Evolutionary conservation across 441 rosid species (phyloP).

Genomic region (Sinapis alba): DNA sequence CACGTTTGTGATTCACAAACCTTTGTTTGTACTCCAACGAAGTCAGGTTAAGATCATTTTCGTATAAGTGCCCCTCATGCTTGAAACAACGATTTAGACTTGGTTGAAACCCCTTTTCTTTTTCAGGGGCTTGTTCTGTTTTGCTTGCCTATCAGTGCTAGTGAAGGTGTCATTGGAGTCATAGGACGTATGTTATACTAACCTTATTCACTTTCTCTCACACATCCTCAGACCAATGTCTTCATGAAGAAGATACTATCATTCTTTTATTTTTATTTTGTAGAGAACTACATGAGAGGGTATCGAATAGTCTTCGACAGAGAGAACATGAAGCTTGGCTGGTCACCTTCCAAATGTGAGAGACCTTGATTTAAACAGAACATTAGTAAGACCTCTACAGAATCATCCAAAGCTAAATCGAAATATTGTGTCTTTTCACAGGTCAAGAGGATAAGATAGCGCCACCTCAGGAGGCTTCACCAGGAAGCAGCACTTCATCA

Average conservation of each 20-base stretch:
- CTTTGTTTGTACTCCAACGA: slow-evolving; percentile 56
- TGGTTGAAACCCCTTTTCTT: slow-evolving; percentile 4
- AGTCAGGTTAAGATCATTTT: slow-evolving; percentile 30
- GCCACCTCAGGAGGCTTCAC: slow-evolving; percentile 49
- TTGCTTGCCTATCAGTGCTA: slow-evolving; percentile 71
- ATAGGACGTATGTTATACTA: slow-evolving; percentile 59
- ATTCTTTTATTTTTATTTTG: slow-evolving; percentile 21
- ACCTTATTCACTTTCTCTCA: neutral
- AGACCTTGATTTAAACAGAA: slow-evolving; percentile 3
- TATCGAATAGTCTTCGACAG: slow-evolving; percentile 78
- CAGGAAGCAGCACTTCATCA: slow-evolving; percentile 44
- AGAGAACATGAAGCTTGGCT: slow-evolving; percentile 76
- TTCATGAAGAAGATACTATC: neutral
- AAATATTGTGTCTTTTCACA: slow-evolving; percentile 41
- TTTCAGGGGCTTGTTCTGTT: slow-evolving; percentile 51
- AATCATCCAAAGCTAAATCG: neutral
- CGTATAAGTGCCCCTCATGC: neutral
- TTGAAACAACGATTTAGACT: neutral
- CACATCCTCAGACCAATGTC: neutral
- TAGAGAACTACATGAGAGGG: slow-evolving; percentile 88
- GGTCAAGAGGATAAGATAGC: slow-evolving; percentile 58
- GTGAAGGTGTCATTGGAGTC: slow-evolving; percentile 53
- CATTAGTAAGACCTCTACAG: neutral
- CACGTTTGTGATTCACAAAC: slow-evolving; percentile 71
- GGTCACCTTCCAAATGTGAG: slow-evolving; percentile 87